Evolutionary conservation across 805 yeast genomes (phyloP).

Genomic region (Cyberlindnera lachancei): DNA sequence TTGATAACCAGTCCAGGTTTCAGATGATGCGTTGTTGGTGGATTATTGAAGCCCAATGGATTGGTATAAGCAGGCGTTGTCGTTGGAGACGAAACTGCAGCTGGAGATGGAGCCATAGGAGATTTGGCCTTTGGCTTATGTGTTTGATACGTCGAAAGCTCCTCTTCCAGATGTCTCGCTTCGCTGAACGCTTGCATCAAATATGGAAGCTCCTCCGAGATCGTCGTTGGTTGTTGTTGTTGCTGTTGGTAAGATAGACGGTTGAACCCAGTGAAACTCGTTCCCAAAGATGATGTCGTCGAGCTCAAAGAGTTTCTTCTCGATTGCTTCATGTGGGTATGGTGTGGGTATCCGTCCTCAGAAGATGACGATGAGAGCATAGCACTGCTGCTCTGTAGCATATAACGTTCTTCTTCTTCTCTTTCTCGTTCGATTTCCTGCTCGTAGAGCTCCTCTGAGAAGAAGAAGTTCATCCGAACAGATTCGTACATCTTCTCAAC

Average conservation of each 20-base stretch:
- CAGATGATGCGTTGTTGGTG: constrained; percentile 1
- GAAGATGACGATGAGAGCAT: no score
- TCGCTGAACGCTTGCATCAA: constrained; percentile 60
- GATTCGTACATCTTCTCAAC: constrained; percentile 70
- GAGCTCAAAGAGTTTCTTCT: constrained; percentile 18
- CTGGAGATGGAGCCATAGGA: constrained; percentile 1
- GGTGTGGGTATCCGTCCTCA: constrained; percentile 2
- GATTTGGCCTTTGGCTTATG: not conserved
- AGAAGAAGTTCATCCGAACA: constrained; percentile 31
- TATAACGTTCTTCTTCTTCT: constrained; percentile 9
- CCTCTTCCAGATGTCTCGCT: constrained; percentile 52
- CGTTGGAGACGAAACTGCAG: constrained; percentile 1
- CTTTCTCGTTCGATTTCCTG: constrained; percentile 13
- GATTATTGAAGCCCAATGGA: not conserved
- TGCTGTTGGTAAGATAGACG: constrained; percentile 38
- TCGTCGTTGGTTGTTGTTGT: no score
- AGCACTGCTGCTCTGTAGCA: constrained; percentile 1
- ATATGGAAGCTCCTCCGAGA: constrained; percentile 59
- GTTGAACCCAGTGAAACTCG: constrained; percentile 22
- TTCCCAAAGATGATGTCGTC: constrained; percentile 26
- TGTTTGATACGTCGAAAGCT: constrained; percentile 23
- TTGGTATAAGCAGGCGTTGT: not conserved
- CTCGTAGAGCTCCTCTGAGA: constrained; percentile 24
- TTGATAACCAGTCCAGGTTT: constrained; percentile 13
- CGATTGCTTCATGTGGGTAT: constrained; percentile 3